A percentile compares a stretch with the other conserved stretches of the same genome.
Conservation (phyloP, 2,329 filamentous ascomycete species). For the Sclerotiophoma versabilis region DNA sequence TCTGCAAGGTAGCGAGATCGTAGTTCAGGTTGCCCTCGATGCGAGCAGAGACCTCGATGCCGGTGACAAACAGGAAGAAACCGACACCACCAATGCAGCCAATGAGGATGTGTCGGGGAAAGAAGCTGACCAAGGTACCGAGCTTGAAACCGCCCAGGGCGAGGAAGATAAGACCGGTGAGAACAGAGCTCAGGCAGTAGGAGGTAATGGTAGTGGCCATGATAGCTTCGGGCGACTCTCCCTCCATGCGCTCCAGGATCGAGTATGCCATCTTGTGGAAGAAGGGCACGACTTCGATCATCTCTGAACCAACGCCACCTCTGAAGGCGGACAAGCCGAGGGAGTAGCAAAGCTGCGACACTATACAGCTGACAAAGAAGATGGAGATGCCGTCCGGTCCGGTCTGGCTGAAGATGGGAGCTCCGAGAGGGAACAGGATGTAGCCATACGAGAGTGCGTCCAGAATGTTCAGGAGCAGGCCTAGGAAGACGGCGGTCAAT, state of each 20-base stretch:
- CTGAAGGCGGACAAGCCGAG: conserved; percentile 83
- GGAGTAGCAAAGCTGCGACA: conserved; percentile 91
- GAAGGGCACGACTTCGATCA: conserved; percentile 98
- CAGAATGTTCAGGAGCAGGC: conserved; percentile 87
- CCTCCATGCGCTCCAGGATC: conserved; percentile 79
- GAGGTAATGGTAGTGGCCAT: conserved; percentile 93
- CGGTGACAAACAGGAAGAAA: conserved; percentile 91
- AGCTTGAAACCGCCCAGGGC: conserved; percentile 85
- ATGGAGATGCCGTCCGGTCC: conserved; percentile 96
- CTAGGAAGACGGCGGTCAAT: conserved; percentile 86
- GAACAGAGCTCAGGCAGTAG: conserved; percentile 86
- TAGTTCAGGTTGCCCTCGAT: conserved; percentile 87
- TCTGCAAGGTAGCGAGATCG: conserved; percentile 75
- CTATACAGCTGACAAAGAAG: conserved; percentile 97
- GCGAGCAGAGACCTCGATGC: conserved; percentile 90
- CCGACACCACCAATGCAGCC: conserved; percentile 97
- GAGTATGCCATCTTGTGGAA: conserved; percentile 98
- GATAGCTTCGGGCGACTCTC: conserved; percentile 81
- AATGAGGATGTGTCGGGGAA: conserved; percentile 93
- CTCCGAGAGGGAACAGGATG: conserved; percentile 90
- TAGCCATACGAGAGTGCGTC: conserved; percentile 92
- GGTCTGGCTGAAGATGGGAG: conserved; percentile 81
- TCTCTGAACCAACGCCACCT: conserved; percentile 91
- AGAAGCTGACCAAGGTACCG: conserved; percentile 94
- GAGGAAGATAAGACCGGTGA: conserved; percentile 92